A percentile compares a stretch with the other conserved stretches of the same genome.
phyloP scores from a whole-genome alignment of 306 rosid genomes.

The Oemleria cerasiformis region DNA sequence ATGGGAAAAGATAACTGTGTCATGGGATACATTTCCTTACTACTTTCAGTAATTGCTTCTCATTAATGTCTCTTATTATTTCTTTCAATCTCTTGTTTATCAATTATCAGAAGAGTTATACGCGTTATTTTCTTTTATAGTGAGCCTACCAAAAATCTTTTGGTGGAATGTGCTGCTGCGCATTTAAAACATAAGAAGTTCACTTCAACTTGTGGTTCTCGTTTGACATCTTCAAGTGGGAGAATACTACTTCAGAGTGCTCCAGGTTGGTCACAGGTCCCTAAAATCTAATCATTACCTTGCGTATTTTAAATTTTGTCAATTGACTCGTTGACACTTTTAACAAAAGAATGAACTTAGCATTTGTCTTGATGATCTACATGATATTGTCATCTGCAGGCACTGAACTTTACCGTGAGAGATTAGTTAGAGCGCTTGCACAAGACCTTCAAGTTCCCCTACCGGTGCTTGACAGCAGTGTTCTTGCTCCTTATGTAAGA shows the following conservation, averaged over 20 bases:
- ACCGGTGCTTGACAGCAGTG: constrained; percentile 79
- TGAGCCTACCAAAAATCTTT: constrained; percentile 71
- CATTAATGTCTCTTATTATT: constrained; percentile 17
- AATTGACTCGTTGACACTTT: not conserved
- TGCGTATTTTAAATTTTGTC: constrained; percentile 6
- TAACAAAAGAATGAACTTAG: not conserved
- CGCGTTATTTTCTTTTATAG: constrained; percentile 30
- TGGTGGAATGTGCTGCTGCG: constrained; percentile 86
- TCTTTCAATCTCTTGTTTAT: not conserved
- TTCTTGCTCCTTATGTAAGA: constrained; percentile 90
- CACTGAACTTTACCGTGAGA: constrained; percentile 90
- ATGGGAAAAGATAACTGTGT: constrained; percentile 84
- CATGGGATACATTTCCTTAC: constrained; percentile 95
- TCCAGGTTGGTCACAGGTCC: constrained; percentile 66
- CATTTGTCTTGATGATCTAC: constrained; percentile 19
- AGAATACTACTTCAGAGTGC: constrained; percentile 87
- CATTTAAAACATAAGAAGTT: constrained; percentile 64
- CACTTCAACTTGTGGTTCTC: constrained; percentile 63
- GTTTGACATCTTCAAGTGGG: constrained; percentile 81
- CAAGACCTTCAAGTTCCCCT: constrained; percentile 77
- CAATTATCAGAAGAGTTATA: not conserved
- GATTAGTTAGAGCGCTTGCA: constrained; percentile 89
- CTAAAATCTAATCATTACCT: constrained; percentile 12
- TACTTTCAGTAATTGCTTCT: constrained; percentile 59
- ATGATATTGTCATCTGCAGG: constrained; percentile 45